Evolutionary conservation across 768 basidiomycete species (phyloP).

Genomic region (Crassisporium funariophilum): DNA sequence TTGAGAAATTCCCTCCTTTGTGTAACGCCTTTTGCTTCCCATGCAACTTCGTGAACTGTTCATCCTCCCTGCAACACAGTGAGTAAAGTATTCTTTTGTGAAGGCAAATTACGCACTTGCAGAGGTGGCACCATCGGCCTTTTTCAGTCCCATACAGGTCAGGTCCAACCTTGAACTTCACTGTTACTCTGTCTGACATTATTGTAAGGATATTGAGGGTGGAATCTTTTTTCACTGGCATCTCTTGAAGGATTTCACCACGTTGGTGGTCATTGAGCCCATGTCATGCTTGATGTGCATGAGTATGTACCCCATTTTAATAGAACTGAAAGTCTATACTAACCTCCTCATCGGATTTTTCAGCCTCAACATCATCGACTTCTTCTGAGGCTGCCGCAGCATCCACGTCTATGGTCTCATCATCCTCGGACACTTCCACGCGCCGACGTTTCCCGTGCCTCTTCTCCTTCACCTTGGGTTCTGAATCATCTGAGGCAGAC

Average conservation of each 20-base stretch:
- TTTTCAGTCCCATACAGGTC: slow-evolving; percentile 7
- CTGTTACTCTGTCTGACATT: slow-evolving; percentile 7
- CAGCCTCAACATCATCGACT: not conserved
- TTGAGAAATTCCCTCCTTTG: slow-evolving; percentile 13
- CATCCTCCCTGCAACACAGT: slow-evolving; percentile 3
- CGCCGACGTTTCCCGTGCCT: not conserved
- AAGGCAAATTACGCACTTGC: slow-evolving; percentile 4
- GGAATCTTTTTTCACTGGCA: slow-evolving; percentile 7
- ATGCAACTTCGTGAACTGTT: slow-evolving; percentile 4
- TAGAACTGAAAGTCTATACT: not conserved
- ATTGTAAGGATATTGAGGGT: slow-evolving; percentile 8
- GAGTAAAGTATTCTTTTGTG: slow-evolving; percentile 4
- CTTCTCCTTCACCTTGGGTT: not conserved
- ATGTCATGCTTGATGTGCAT: not conserved
- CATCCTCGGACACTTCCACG: not conserved
- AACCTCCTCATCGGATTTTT: not conserved
- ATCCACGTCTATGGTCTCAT: not conserved
- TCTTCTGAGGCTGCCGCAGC: not conserved
- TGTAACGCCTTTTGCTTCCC: slow-evolving; percentile 10
- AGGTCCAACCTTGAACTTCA: slow-evolving; percentile 9
- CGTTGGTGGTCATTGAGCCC: slow-evolving; percentile 8
- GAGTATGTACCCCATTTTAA: not conserved
- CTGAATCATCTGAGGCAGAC: not conserved
- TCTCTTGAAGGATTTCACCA: slow-evolving; percentile 6
- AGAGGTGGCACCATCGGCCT: slow-evolving; percentile 8